A percentile compares a stretch with the other conserved stretches of the same genome.
These are phyloP conservation scores for Combretum micranthum DNA, from an alignment of 345 rosid genomes.

Conservation along the genomic window DNA sequence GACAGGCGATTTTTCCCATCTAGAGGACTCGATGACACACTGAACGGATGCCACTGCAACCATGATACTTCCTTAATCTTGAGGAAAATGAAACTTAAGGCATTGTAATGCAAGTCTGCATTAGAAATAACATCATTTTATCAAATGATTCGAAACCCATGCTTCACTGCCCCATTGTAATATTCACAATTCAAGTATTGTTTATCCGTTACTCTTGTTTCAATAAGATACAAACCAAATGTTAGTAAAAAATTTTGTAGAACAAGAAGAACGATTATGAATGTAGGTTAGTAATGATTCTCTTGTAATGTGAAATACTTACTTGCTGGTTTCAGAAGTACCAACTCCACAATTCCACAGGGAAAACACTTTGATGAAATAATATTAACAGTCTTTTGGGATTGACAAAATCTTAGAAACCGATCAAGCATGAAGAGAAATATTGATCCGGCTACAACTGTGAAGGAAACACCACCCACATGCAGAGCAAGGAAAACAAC, in stretches of 20 bases:
- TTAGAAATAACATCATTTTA: too few relatives aligned
- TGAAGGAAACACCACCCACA: constrained; percentile 63
- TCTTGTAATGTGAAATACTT: constrained; percentile 10
- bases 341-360: constrained; percentile 69
- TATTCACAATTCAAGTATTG: too few relatives aligned
- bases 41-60: constrained; percentile 98
- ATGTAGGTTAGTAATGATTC: not conserved
- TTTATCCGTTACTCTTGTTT: too few relatives aligned
- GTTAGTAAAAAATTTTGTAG: constrained; percentile 1
- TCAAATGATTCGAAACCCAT: too few relatives aligned
- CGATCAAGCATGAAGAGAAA: constrained; percentile 86
- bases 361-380: constrained; percentile 74
- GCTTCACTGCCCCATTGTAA: too few relatives aligned
- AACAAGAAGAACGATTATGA: too few relatives aligned
- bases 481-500: constrained; percentile 77
- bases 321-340: constrained; percentile 71
- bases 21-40: constrained; percentile 88
- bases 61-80: constrained; percentile 79
- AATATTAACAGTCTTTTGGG: constrained; percentile 54
- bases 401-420: constrained; percentile 84
- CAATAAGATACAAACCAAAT: too few relatives aligned
- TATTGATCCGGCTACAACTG: constrained; percentile 68
- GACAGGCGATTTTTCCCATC: constrained; percentile 61
- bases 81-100: constrained; percentile 80
- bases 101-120: constrained; percentile 69